These are phyloP conservation scores for Candolleomyces efflorescens DNA, from an alignment of 768 basidiomycete genomes.

Conservation along the genomic window DNA sequence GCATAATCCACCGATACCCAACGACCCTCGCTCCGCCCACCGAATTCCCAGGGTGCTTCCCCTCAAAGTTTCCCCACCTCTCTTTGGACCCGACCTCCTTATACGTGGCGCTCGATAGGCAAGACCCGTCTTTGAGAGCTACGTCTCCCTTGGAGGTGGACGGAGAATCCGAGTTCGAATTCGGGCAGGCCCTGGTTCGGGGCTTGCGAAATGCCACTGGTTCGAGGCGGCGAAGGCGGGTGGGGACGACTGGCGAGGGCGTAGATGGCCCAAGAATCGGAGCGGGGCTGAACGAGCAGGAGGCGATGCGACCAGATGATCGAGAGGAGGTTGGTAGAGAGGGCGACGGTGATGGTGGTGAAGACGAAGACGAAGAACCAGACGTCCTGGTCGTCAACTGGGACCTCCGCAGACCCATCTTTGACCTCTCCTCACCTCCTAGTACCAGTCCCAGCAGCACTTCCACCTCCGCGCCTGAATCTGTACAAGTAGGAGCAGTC, in stretches of 20 bases:
- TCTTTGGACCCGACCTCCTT: slow-evolving; percentile 16
- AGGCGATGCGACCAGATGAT: slow-evolving; percentile 14
- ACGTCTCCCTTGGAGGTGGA: background rate
- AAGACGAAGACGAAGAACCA: slow-evolving; percentile 55
- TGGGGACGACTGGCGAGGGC: no score
- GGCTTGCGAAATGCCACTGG: background rate
- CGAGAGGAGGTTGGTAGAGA: slow-evolving; percentile 38
- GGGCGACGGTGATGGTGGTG: slow-evolving; percentile 48
- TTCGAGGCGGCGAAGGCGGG: background rate
- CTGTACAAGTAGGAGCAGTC: background rate
- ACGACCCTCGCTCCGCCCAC: slow-evolving; percentile 14
- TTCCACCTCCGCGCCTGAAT: no score
- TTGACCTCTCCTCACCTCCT: slow-evolving; percentile 17
- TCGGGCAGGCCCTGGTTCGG: background rate
- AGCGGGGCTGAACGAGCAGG: no score
- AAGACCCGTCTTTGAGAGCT: background rate
- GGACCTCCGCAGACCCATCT: slow-evolving; percentile 45
- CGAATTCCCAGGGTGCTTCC: slow-evolving; percentile 21
- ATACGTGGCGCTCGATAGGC: slow-evolving; percentile 11
- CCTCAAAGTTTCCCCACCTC: slow-evolving; percentile 16
- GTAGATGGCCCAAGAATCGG: no score
- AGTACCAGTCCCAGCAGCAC: no score
- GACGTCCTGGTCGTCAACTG: slow-evolving; percentile 55
- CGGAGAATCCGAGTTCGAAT: background rate
- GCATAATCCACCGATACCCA: slow-evolving; percentile 14